Base-by-base conservation (phyloP, 192 early-diverging fungal species). In the Obelidium mucronatum region DNA sequence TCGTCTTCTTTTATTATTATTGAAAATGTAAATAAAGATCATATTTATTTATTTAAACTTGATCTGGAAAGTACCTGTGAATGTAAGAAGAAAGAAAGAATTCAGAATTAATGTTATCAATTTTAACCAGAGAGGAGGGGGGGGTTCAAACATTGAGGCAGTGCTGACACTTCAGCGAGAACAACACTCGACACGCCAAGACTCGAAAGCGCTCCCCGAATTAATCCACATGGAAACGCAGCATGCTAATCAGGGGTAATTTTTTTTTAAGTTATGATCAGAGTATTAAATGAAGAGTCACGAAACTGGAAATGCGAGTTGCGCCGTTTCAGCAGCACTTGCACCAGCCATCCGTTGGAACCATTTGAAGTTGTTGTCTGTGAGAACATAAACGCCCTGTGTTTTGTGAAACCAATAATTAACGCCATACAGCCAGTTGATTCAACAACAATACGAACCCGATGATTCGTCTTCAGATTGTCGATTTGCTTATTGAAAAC, bases 401-500 rank as follows among this genome's bases (percentile, higher is more conserved):
- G 8, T 2, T 64, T 40, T 0, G 13, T 0, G 39, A 6, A 54
- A 73, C 15, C 8, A 15, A 40, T n/a, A n/a, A n/a, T n/a, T n/a
- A n/a, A n/a, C n/a, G n/a, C n/a, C n/a, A n/a, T n/a, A 40, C 5
- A 22, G 35, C 22, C 36, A 0, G 39, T 31, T 33, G 39, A n/a
- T n/a, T n/a, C n/a, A n/a, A n/a, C 42, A 79, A n/a, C 28, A 55
- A 60, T 64, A 62, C 84, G 64, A 76, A 95, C 93, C 40, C 95
- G 83, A 74, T 98, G 98, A 82, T 99, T 99, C 11, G 98, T 98
- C 81, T 99, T 99, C 13, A 99, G 85, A 74, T 98, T 98, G 76
- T 99, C 98, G 40, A 99, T 91, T 78, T 99, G 96, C 68, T 98
- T 96, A 79, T 96, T 95, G 78, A 98, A 99, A 54, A 97, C 80